A percentile compares a stretch with the other conserved stretches of the same genome.
Evolutionary conservation across 2,329 filamentous ascomycete species (phyloP).

Genomic region (Aspergillus costaricaensis): DNA sequence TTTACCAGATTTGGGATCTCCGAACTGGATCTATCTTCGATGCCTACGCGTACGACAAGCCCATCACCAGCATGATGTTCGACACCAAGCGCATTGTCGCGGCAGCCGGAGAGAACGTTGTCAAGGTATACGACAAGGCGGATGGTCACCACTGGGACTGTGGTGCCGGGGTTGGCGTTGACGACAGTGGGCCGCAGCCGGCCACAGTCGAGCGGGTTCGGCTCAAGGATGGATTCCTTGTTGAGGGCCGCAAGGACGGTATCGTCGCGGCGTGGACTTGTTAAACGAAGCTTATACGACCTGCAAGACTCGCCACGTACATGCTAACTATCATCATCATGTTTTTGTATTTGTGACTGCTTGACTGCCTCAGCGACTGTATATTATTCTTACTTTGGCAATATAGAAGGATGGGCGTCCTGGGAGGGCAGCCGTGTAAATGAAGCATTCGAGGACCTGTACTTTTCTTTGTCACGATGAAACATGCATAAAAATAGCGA

Average conservation of each 20-base stretch:
- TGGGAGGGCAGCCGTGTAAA: constrained; percentile 2
- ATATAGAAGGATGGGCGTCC: constrained; percentile 3
- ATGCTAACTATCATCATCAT: constrained; percentile 9
- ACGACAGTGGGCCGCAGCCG: constrained; percentile 65
- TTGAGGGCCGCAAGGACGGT: constrained; percentile 86
- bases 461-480: background rate
- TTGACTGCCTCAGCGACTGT: constrained; percentile 17
- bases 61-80: constrained; percentile 97
- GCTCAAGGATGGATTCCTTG: constrained; percentile 89
- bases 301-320: constrained; percentile 5
- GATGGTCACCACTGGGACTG: constrained; percentile 97
- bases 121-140: constrained; percentile 97
- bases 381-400: constrained; percentile 16
- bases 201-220: constrained; percentile 80
- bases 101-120: constrained; percentile 87
- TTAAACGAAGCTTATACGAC: constrained; percentile 33
- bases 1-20: constrained; percentile 88
- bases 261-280: constrained; percentile 90
- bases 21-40: constrained; percentile 94
- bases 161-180: constrained; percentile 72
- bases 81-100: constrained; percentile 85
- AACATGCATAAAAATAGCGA: background rate
- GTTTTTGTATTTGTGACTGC: constrained; percentile 11
- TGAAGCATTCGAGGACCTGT: background rate
- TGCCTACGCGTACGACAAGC: constrained; percentile 90